These are phyloP conservation scores for Digitaria exilis DNA, from an alignment of 202 grass and related monocot species.

Conservation along the genomic window DNA sequence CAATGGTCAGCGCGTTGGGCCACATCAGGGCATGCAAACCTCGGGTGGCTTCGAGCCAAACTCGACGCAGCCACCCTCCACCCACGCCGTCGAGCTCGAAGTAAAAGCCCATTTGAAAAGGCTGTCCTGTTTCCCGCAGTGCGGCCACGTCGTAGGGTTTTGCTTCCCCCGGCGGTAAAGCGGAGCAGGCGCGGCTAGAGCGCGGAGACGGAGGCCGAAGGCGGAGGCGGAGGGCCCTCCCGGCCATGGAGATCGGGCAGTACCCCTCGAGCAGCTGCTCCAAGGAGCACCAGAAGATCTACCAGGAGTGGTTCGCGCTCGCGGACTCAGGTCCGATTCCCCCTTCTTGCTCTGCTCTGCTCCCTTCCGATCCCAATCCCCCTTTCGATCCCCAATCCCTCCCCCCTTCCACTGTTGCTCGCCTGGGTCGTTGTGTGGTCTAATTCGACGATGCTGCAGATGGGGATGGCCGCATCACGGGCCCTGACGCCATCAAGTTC, in stretches of 20 bases:
- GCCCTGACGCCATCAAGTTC: constrained; percentile 89
- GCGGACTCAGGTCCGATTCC: constrained; percentile 74
- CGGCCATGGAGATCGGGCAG: constrained; percentile 84
- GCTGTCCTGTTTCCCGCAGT: constrained; percentile 6
- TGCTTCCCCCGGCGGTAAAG: constrained; percentile 44
- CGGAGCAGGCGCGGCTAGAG: neutral
- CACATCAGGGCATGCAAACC: neutral
- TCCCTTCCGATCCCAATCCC: neutral
- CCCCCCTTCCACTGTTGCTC: neutral
- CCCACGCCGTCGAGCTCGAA: neutral
- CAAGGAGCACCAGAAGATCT: constrained; percentile 88
- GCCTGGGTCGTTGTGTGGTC: neutral
- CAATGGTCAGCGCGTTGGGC: constrained; percentile 16
- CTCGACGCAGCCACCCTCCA: neutral
- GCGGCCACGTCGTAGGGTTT: constrained; percentile 41
- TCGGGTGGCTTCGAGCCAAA: constrained; percentile 23
- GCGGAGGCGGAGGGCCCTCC: neutral
- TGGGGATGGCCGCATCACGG: constrained; percentile 87
- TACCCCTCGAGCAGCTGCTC: constrained; percentile 55
- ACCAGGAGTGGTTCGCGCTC: constrained; percentile 83
- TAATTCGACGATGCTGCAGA: constrained; percentile 42
- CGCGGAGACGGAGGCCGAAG: neutral
- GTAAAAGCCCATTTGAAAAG: neutral
- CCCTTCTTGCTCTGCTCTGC: neutral
- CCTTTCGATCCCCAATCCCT: neutral